These are phyloP conservation scores for Yamadazyma trypodendri DNA, from an alignment of 1,139 yeast genomes.

Conservation along the genomic window DNA sequence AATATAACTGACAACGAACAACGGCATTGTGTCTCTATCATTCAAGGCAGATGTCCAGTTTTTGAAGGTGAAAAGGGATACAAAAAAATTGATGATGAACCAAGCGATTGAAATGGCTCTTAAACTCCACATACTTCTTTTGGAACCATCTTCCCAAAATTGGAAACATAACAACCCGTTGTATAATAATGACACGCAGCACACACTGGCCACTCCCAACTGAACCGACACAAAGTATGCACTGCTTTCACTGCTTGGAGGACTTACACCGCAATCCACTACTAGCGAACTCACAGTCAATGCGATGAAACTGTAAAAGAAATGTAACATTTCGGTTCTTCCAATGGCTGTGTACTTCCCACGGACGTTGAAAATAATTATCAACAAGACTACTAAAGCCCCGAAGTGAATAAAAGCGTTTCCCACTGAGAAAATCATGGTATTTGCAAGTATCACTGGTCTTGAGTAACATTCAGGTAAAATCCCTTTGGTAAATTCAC, in stretches of 20 bases:
- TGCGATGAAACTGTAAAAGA: constrained; percentile 60
- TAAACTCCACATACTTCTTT: constrained; percentile 56
- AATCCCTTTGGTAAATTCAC: constrained; percentile 51
- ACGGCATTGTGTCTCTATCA: constrained; percentile 51
- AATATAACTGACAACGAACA: constrained; percentile 69
- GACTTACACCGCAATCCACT: constrained; percentile 90
- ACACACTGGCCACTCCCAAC: constrained; percentile 68
- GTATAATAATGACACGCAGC: constrained; percentile 64
- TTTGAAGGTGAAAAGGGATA: constrained; percentile 71
- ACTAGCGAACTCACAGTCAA: constrained; percentile 65
- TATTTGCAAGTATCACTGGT: constrained; percentile 83
- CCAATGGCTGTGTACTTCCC: constrained; percentile 94
- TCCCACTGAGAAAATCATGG: constrained; percentile 89
- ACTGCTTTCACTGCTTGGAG: constrained; percentile 74
- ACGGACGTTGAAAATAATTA: constrained; percentile 77
- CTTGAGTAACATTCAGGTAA: constrained; percentile 81
- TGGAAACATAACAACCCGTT: constrained; percentile 84
- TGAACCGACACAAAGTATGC: constrained; percentile 85
- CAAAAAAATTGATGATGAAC: constrained; percentile 64
- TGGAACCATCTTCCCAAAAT: constrained; percentile 91
- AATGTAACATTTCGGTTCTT: constrained; percentile 76
- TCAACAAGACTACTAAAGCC: constrained; percentile 59
- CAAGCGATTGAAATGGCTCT: constrained; percentile 49
- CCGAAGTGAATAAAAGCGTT: constrained; percentile 83
- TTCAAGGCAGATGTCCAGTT: constrained; percentile 54